Evolutionary conservation across 352 stramenopile species (phyloP).

Genomic region (Phytophthora megakarya): DNA sequence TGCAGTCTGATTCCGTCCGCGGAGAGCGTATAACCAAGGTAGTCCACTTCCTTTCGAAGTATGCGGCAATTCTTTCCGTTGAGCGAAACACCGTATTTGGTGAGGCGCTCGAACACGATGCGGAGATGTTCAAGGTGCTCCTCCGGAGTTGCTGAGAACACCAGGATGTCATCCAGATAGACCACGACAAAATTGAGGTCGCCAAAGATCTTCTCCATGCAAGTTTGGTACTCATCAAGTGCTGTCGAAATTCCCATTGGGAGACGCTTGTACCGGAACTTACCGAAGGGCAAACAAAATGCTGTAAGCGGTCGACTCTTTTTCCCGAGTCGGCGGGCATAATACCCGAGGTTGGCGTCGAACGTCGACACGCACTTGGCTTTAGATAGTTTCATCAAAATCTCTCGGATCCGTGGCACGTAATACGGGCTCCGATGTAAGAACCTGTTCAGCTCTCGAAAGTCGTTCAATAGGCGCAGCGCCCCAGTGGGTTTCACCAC

Average conservation of each 20-base stretch:
- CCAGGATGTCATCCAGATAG: background rate
- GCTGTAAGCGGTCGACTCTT: background rate
- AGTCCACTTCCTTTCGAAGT: background rate
- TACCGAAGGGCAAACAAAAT: background rate
- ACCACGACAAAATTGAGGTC: background rate
- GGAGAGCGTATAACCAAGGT: background rate
- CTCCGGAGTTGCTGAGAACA: background rate
- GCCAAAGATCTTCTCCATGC: background rate
- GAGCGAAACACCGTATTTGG: background rate
- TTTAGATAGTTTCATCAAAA: too few relatives aligned
- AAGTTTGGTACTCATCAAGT: background rate
- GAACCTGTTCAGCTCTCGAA: background rate
- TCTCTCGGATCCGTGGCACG: too few relatives aligned
- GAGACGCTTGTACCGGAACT: background rate
- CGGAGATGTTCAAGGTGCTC: background rate
- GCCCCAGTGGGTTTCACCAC: background rate
- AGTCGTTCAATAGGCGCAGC: background rate
- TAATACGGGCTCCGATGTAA: too few relatives aligned
- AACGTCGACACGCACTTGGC: too few relatives aligned
- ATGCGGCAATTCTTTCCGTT: background rate
- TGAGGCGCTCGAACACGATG: background rate
- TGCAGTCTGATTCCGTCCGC: background rate
- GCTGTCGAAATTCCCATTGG: background rate
- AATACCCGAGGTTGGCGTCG: too few relatives aligned
- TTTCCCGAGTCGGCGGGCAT: too few relatives aligned